A percentile compares a stretch with the other conserved stretches of the same genome.
These are phyloP conservation scores for Endotrypanum monterogeii DNA, from an alignment of 208 protist species.

Conservation along the genomic window DNA sequence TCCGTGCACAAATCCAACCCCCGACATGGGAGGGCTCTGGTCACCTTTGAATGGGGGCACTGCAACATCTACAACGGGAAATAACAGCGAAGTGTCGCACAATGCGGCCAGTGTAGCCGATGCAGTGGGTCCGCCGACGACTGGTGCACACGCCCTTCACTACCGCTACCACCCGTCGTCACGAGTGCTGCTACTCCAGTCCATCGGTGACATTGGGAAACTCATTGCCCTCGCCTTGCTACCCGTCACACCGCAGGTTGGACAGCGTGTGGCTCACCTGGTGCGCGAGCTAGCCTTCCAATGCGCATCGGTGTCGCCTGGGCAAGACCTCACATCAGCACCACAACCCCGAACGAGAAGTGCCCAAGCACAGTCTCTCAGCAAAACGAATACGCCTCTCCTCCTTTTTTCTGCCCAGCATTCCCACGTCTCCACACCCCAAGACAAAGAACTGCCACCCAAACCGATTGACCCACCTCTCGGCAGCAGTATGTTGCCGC, in stretches of 20 bases:
- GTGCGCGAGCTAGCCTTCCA: slow-evolving; percentile 44
- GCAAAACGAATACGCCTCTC: not conserved
- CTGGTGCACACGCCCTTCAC: slow-evolving; percentile 3
- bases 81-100: not conserved
- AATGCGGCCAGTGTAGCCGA: not conserved
- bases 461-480: not conserved
- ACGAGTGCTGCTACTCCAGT: slow-evolving; percentile 54
- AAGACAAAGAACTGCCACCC: not conserved
- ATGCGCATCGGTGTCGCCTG: not conserved
- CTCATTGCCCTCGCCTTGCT: slow-evolving; percentile 68
- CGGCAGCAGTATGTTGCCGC: not conserved
- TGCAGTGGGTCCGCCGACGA: not conserved
- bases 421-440: not conserved
- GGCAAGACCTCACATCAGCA: not conserved
- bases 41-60: not conserved
- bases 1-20: not conserved
- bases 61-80: not conserved
- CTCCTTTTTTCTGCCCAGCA: not conserved
- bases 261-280: slow-evolving; percentile 51
- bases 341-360: not conserved
- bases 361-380: not conserved
- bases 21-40: not conserved
- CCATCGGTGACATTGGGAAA: slow-evolving; percentile 65
- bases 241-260: slow-evolving; percentile 45
- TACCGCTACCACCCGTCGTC: slow-evolving; percentile 33